Evolutionary conservation across 2,329 filamentous ascomycete genomes (phyloP).

Genomic region (Clonostachys rosea): DNA sequence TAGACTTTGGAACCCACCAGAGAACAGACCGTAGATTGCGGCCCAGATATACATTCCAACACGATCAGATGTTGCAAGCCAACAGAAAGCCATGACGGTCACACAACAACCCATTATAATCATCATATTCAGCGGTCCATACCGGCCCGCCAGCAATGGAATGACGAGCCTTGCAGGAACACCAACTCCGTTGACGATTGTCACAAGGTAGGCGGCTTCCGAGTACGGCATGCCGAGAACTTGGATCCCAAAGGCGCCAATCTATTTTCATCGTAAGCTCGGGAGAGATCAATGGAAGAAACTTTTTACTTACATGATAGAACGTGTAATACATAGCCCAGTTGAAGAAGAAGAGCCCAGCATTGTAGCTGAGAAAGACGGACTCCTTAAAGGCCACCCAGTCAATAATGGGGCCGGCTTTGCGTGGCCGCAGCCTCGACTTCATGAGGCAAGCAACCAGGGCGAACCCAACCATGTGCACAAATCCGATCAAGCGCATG

Average conservation of each 20-base stretch:
- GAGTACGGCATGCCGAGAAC: not conserved
- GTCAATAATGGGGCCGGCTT: slow-evolving; percentile 15
- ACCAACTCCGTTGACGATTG: slow-evolving; percentile 32
- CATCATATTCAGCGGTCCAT: slow-evolving; percentile 26
- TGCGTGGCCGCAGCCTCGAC: not conserved
- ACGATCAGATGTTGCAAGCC: slow-evolving; percentile 25
- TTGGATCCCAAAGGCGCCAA: slow-evolving; percentile 28
- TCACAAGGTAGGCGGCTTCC: slow-evolving; percentile 25
- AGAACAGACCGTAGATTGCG: slow-evolving; percentile 14
- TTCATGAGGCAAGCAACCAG: not conserved
- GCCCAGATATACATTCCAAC: slow-evolving; percentile 29
- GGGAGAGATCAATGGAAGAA: slow-evolving; percentile 4
- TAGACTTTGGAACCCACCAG: slow-evolving; percentile 30
- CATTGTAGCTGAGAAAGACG: slow-evolving; percentile 22
- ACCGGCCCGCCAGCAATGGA: slow-evolving; percentile 25
- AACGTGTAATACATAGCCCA: slow-evolving; percentile 34
- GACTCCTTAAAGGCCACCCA: slow-evolving; percentile 25
- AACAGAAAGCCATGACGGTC: slow-evolving; percentile 23
- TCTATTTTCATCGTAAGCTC: slow-evolving; percentile 14
- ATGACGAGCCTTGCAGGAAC: slow-evolving; percentile 13
- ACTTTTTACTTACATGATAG: slow-evolving; percentile 32
- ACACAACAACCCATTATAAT: slow-evolving; percentile 12
- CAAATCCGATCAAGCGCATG: slow-evolving; percentile 34
- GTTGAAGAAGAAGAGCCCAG: slow-evolving; percentile 22
- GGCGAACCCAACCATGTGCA: not conserved